Evolutionary conservation across 495 filamentous ascomycete genomes (phyloP), one percentile per base, ranked within the genome.

Genomic region (Xylaria longipes): DNA sequence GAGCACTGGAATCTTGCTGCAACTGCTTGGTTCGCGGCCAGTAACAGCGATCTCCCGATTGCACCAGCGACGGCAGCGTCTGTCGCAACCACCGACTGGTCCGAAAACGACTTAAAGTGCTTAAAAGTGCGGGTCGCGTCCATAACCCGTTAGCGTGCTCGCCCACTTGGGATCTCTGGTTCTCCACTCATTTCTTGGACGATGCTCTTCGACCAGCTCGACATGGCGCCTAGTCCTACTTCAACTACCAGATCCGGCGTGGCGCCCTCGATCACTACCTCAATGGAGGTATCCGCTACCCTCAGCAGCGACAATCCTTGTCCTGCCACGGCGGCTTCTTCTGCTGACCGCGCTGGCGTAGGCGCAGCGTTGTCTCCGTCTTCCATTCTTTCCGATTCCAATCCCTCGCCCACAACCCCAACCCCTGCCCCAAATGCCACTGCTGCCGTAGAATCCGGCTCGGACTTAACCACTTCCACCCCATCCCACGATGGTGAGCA

Each of bases 401-500:
- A 50, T 56, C 37, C 39, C 31, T 56, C 70, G 2, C 64, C 64
- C 64, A 54, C 70, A 31, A 31, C 56, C 39, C 52, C 50, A 46
- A 48, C 62, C 33, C 65, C 80, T 77, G 64, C 82, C 84, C 68
- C 71, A 69, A 67, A 65, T 57, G 41, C 73, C 71, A 56, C 46
- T 67, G 33, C 46, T 37, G 20, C 65, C 65, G 14, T 14, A 17
- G 46, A 50, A 43, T 35, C 46, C 43, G 33, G 70, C 69, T 67
- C 74, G 72, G 37, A 68, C n/a, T 65, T 79, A 82, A 73, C 58
- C 22, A 52, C 67, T 39, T 31, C 71, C 70, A 48, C 74, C 81
- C 45, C 75, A 78, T 41, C 76, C 79, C 68, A 73, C 82, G 35
- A 79, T 86, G 68, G 79, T 80, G 58, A 80, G 79, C 15, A 35